These are phyloP conservation scores for Ramaria sp. DNA, from an alignment of 768 basidiomycete species.

Conservation along the genomic window DNA sequence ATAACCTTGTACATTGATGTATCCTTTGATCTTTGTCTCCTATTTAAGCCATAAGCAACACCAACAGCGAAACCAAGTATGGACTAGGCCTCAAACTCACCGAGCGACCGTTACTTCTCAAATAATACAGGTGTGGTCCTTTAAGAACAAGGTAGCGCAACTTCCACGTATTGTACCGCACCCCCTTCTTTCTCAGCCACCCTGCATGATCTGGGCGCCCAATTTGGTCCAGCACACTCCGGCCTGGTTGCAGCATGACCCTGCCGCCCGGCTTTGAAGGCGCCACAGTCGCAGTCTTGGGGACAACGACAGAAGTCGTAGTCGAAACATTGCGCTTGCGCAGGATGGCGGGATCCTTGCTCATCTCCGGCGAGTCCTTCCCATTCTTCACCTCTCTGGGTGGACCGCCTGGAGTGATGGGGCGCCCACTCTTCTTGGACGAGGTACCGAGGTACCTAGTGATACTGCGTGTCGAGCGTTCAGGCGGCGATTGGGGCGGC, in stretches of 20 bases:
- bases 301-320: neutral
- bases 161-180: constrained; percentile 91
- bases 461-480: constrained; percentile 37
- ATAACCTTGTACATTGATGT: constrained; percentile 85
- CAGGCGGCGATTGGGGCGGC: constrained; percentile 9
- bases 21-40: constrained; percentile 96
- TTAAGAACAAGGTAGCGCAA: constrained; percentile 84
- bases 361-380: neutral
- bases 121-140: constrained; percentile 80
- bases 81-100: constrained; percentile 19
- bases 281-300: neutral
- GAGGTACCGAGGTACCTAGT: constrained; percentile 29
- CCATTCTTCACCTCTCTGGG: constrained; percentile 1
- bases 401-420: constrained; percentile 30
- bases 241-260: constrained; percentile 30
- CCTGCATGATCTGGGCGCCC: constrained; percentile 84
- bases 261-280: neutral
- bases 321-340: constrained; percentile 36
- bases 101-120: constrained; percentile 64
- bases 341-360: constrained; percentile 25
- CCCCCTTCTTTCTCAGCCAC: constrained; percentile 95
- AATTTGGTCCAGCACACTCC: constrained; percentile 81
- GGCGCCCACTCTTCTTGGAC: constrained; percentile 34
- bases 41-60: constrained; percentile 19
- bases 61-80: neutral